Conservation (phyloP, 176 grass and related monocot genomes). For the Avena atlantica region DNA sequence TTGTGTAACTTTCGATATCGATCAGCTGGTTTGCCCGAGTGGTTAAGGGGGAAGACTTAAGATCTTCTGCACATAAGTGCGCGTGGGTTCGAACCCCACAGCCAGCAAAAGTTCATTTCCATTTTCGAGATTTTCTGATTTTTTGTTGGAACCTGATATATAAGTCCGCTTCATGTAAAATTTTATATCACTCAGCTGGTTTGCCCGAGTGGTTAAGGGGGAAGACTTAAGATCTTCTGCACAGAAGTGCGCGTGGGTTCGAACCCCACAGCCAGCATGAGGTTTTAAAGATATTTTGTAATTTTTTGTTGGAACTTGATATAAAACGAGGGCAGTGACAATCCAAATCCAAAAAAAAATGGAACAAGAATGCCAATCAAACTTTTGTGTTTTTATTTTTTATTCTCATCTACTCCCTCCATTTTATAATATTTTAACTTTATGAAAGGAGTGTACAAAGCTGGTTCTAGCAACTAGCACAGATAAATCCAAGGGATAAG, state of each 20-base stretch:
- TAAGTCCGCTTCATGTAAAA: too few species aligned
- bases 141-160: background rate
- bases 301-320: background rate
- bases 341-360: too few species aligned
- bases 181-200: constrained; percentile 52
- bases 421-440: too few species aligned
- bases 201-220: constrained; percentile 99
- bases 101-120: background rate
- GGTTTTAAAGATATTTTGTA: too few species aligned
- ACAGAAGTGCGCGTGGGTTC: constrained; percentile 88
- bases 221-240: constrained; percentile 99
- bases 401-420: too few species aligned
- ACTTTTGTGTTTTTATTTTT: too few species aligned
- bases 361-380: too few species aligned
- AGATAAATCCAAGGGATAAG: too few species aligned
- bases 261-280: constrained; percentile 79
- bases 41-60: constrained; percentile 99
- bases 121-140: background rate
- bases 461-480: too few species aligned
- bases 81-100: constrained; percentile 64
- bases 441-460: too few species aligned
- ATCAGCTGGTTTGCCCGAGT: constrained; percentile 91
- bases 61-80: constrained; percentile 92
- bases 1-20: background rate
- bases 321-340: background rate